Conservation (phyloP, 1,284 basidiomycete genomes). For the Blastosporella zonata region DNA sequence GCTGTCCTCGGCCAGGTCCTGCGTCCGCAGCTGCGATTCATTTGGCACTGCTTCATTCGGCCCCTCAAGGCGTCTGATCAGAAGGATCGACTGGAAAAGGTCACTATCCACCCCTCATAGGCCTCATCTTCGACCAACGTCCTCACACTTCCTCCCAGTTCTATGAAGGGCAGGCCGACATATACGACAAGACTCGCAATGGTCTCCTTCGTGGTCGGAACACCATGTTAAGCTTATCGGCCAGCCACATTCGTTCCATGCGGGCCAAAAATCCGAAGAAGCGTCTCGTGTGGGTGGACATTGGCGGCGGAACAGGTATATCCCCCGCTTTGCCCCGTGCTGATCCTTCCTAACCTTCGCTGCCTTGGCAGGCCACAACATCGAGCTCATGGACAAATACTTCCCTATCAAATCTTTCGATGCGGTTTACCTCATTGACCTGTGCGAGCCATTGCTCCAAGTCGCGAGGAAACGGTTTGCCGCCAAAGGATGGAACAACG, state of each 20-base stretch:
- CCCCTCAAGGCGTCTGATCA: constrained; percentile 39
- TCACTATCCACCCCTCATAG: not conserved
- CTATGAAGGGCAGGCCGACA: constrained; percentile 67
- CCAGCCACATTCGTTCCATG: constrained; percentile 60
- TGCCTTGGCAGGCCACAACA: constrained; percentile 60
- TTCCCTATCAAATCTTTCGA: constrained; percentile 66
- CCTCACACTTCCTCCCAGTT: constrained; percentile 36
- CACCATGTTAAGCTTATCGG: constrained; percentile 69
- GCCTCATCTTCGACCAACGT: not conserved
- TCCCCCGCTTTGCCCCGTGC: not conserved
- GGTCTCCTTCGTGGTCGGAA: constrained; percentile 65
- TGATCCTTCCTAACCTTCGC: not conserved
- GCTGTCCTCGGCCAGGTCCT: constrained; percentile 26
- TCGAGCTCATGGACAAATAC: constrained; percentile 78
- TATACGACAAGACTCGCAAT: constrained; percentile 66
- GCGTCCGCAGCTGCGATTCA: constrained; percentile 39
- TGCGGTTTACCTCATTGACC: constrained; percentile 73
- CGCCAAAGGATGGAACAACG: constrained; percentile 71
- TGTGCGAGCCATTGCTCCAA: constrained; percentile 74
- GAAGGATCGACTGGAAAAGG: constrained; percentile 42
- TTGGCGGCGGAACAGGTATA: constrained; percentile 76
- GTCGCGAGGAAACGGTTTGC: constrained; percentile 71
- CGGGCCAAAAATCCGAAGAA: constrained; percentile 39
- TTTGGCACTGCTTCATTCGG: constrained; percentile 48
- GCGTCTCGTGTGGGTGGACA: constrained; percentile 76